phyloP scores from a whole-genome alignment of 2,329 filamentous ascomycete species.

The Fusarium sp. region DNA sequence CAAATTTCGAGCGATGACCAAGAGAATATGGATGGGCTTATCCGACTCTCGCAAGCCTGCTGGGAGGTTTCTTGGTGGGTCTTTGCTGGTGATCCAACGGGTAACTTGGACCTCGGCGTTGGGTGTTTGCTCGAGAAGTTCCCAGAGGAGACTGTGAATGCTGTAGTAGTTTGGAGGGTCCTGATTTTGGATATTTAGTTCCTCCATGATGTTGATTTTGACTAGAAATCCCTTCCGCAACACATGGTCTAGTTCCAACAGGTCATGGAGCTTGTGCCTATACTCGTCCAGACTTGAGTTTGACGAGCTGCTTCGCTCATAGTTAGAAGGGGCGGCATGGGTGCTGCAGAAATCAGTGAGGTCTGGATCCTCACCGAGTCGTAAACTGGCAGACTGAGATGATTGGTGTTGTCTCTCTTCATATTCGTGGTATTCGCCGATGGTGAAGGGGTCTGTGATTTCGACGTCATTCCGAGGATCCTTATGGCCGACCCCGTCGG shows the following conservation, averaged over 20 bases:
- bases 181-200: background rate
- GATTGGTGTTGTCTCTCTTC: background rate
- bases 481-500: background rate
- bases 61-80: background rate
- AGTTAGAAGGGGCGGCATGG: background rate
- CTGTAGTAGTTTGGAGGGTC: background rate
- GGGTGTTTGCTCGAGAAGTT: background rate
- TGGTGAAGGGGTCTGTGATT: background rate
- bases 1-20: background rate
- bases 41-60: background rate
- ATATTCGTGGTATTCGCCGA: background rate
- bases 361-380: background rate
- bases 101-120: background rate
- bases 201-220: background rate
- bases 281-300: background rate
- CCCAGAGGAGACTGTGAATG: background rate
- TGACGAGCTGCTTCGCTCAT: background rate
- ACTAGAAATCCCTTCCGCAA: background rate
- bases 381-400: background rate
- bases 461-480: background rate
- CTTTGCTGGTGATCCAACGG: background rate
- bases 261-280: background rate
- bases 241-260: background rate
- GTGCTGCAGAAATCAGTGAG: background rate
- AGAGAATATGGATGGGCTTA: background rate